A percentile compares a stretch with the other conserved stretches of the same genome.
These are phyloP conservation scores for Russula sp. DNA, from an alignment of 768 basidiomycete species.

Conservation along the genomic window DNA sequence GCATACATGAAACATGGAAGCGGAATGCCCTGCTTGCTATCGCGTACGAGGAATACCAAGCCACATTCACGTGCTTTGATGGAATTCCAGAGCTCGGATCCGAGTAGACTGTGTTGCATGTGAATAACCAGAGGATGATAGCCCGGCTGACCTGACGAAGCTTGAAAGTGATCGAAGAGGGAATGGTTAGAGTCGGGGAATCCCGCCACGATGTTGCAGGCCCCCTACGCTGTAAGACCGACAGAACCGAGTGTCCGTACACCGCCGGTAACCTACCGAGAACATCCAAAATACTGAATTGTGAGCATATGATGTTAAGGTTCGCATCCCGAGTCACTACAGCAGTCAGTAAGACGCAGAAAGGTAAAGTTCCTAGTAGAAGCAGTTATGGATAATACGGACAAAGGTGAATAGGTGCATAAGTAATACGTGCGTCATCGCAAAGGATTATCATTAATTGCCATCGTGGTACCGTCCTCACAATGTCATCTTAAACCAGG, in stretches of 20 bases:
- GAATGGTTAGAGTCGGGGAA: background rate
- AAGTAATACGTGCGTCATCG: background rate
- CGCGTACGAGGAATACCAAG: background rate
- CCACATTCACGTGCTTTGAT: background rate
- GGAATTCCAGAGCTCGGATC: background rate
- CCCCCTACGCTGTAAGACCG: no score
- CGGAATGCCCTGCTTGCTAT: background rate
- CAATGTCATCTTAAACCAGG: constrained; percentile 46
- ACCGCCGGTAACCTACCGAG: background rate
- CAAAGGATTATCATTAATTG: background rate
- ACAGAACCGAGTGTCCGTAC: background rate
- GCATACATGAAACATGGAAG: background rate
- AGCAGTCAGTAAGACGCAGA: background rate
- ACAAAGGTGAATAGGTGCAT: background rate
- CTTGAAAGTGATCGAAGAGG: constrained; percentile 3
- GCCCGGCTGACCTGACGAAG: background rate
- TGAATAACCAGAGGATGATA: background rate
- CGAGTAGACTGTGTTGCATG: background rate
- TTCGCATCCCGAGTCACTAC: background rate
- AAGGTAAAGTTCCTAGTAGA: background rate
- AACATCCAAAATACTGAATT: background rate
- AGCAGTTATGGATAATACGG: background rate
- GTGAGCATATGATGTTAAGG: background rate
- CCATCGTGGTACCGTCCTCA: background rate
- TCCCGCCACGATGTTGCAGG: no score